Base-by-base conservation (phyloP, 768 basidiomycete species). In the Xerocomellus chrysenteron region DNA sequence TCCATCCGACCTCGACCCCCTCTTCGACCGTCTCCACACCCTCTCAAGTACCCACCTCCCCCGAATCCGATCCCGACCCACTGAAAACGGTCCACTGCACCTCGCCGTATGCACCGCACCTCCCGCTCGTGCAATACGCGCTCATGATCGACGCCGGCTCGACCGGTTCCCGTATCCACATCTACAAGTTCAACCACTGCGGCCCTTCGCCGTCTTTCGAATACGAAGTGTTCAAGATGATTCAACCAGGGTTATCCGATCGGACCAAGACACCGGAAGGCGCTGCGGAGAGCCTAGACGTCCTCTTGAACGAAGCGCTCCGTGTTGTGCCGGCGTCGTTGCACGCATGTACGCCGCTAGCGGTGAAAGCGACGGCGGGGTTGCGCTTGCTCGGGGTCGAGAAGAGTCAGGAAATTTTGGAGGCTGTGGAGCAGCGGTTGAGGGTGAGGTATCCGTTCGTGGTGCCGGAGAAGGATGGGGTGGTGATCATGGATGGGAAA, bases 91-190 rank as follows among this genome's bases (percentile, higher is more conserved):
- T 86, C 0, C 75, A 86, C 74, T 98, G 94, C 75, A 80, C 80
- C 0, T 53, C 70, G 0, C 82, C 92, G 0, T 72, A 84, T 69
- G 73, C 72, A 14, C 62, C 79, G 2, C 65, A 72, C 50, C 66
- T 77, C 47, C 80, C 81, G 0, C 77, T 96, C 55, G 88, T 96
- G 13, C 92, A 94, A 70, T 99, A 91, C 72, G 94, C 93, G 0
- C 82, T 98, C 65, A 97, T 98, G 87, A 91, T 98, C 75, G 97
- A 99, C 72, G 96, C 97, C 1, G 97, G 97, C 24, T 98, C 95
- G 17, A 97, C 94, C 0, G 97, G 96, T 19, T 97, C 95, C 0
- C 85, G 97, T 17, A 94, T 98, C 66, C 97, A 99, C 79, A 82
- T 98, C 33, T 99, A 98, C 86, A 98, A 97, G 69, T 98, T 98